Conservation (phyloP, 2,329 filamentous ascomycete genomes). For the Penicillium sclerotiorum region DNA sequence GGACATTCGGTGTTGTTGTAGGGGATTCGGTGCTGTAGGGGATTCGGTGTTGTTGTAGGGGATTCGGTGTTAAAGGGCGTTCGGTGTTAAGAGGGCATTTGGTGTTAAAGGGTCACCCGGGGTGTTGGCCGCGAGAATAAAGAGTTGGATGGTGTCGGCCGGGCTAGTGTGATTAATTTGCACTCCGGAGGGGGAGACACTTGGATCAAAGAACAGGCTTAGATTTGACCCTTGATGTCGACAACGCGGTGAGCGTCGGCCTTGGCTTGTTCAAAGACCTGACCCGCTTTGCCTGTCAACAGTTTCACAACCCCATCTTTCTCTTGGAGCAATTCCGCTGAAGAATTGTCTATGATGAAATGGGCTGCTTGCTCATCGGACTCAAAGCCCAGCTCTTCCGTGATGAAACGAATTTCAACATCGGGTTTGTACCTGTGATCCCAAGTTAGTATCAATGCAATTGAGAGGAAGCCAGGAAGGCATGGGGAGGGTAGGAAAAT, state of each 20-base stretch:
- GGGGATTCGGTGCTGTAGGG: no score
- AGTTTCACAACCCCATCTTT: constrained; percentile 73
- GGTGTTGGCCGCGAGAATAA: no score
- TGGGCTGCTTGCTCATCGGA: constrained; percentile 86
- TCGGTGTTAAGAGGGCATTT: no score
- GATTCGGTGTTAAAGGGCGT: no score
- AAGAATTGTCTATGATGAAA: constrained; percentile 82
- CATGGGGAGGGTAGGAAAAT: not conserved
- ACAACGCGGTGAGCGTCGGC: constrained; percentile 77
- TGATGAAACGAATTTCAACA: constrained; percentile 86
- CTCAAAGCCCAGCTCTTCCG: constrained; percentile 94
- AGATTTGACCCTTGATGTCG: constrained; percentile 96
- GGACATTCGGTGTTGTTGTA: no score
- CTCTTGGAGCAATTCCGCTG: constrained; percentile 75
- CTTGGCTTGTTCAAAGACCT: constrained; percentile 74
- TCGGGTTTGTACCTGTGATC: constrained; percentile 83
- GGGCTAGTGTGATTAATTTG: constrained; percentile 13
- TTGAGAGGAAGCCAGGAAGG: not conserved
- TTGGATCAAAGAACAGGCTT: constrained; percentile 15
- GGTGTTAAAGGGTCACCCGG: no score
- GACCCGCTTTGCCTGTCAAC: constrained; percentile 71
- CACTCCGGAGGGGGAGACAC: constrained; percentile 6
- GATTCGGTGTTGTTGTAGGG: no score
- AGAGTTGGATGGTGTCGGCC: constrained; percentile 1
- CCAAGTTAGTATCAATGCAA: constrained; percentile 1